phyloP scores from a whole-genome alignment of 352 stramenopile species.

The Globisporangium parvum region DNA sequence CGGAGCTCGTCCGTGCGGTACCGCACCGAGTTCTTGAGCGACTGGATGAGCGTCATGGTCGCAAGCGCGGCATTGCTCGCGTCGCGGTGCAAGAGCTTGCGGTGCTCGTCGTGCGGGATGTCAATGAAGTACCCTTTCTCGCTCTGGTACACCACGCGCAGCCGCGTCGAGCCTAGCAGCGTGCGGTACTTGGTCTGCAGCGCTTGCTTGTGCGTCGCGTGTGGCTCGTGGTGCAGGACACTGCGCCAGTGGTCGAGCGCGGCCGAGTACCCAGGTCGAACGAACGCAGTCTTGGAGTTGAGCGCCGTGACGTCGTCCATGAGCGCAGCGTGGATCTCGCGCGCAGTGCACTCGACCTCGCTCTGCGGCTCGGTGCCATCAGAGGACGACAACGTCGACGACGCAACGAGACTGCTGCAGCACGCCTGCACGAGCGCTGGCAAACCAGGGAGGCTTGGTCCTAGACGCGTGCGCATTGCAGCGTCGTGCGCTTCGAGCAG shows the following conservation, averaged over 20 bases:
- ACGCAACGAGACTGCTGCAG: conserved; percentile 13
- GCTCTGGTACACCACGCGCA: conserved; percentile 51
- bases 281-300: conserved; percentile 55
- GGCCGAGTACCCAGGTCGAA: conserved; percentile 42
- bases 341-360: conserved; percentile 19
- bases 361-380: conserved; percentile 6
- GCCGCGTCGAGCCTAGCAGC: conserved; percentile 41
- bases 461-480: conserved; percentile 2
- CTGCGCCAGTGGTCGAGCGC: conserved; percentile 60
- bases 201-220: conserved; percentile 27
- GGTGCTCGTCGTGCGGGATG: conserved; percentile 53
- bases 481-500: conserved; percentile 25
- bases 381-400: conserved; percentile 1
- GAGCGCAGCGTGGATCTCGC: conserved; percentile 48
- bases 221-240: conserved; percentile 37
- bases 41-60: conserved; percentile 49
- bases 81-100: conserved; percentile 27
- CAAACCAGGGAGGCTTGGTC: conserved; percentile 6
- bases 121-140: conserved; percentile 70
- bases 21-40: conserved; percentile 56
- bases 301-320: conserved; percentile 55
- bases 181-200: conserved; percentile 59
- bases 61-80: conserved; percentile 20
- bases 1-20: conserved; percentile 65
- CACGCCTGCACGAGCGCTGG: conserved; percentile 21